Base-by-base conservation (phyloP, 2,329 filamentous ascomycete genomes). In the Penicillium sp. region DNA sequence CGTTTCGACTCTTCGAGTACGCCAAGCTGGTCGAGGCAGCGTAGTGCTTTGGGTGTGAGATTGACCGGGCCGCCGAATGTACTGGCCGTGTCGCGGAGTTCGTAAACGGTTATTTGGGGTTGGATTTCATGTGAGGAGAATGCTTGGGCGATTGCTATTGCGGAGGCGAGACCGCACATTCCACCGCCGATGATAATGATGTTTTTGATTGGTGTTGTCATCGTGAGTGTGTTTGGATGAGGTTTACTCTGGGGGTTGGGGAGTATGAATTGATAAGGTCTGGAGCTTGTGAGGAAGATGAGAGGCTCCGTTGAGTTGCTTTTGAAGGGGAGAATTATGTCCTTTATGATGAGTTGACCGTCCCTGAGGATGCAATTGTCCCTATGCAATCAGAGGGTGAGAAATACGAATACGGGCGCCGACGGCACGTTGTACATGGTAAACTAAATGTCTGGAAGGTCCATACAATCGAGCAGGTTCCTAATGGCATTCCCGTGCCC, bases 161-260 rank as follows among this genome's bases (percentile, higher is more conserved):
- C 54, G 13, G 54, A 44, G 40, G 40, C 54, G 28, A 56, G 28
- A 24, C 54, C 54, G 26, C 54, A 56, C 38, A 56, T 56, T 15
- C 54, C 54, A n/a, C 54, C 54, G 28, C 54, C 54, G 54, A 56
- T 37, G 6, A 56, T 56, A 40, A 56, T 35, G 54, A 56, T 56
- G 2, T 35, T 33, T 17, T 45, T 42, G 6, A 24, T n/a, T 56
- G 54, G 40, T 30, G 9, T 47, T 40, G 26, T 45, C 37, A 44
- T 56, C 10, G 38, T 28, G 17, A 24, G 28, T 44, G 24, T 33
- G 6, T 5, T 50, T 10, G n/a, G 8, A 9, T 35, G 47, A 50
- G 44, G 44, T 28, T 15, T 8, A 17, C 7, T 26, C 3, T 45
- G 26, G 45, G 15, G 15, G 15, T 5, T 10, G 26, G 4, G 4